Conservation (phyloP, 345 rosid species). For the Brassica cretica region DNA sequence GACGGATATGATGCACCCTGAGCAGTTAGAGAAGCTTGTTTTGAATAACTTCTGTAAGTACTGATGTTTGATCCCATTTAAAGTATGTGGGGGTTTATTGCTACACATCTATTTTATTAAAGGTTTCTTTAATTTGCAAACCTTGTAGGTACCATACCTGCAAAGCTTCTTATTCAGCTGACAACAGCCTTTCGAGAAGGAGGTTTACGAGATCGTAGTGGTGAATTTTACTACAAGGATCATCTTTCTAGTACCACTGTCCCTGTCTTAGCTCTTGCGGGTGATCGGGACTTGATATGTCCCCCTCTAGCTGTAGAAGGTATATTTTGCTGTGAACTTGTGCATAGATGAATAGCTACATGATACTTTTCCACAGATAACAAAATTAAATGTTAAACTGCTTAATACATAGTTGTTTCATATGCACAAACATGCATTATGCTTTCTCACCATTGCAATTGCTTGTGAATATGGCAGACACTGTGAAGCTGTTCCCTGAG, state of each 20-base stretch:
- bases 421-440: not conserved
- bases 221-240: slow-evolving; percentile 75
- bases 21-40: slow-evolving; percentile 82
- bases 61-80: slow-evolving; percentile 9
- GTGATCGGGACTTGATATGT: slow-evolving; percentile 87
- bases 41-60: slow-evolving; percentile 89
- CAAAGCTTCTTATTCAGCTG: slow-evolving; percentile 88
- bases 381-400: no score
- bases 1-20: slow-evolving; percentile 97
- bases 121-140: no score
- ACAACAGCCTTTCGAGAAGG: slow-evolving; percentile 84
- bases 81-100: no score
- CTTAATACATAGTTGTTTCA: not conserved
- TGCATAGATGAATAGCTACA: slow-evolving; percentile 18
- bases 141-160: slow-evolving; percentile 80
- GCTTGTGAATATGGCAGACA: slow-evolving; percentile 54
- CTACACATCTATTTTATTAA: no score
- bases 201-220: slow-evolving; percentile 78
- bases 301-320: slow-evolving; percentile 94
- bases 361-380: no score
- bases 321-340: slow-evolving; percentile 27
- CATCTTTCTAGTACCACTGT: slow-evolving; percentile 54
- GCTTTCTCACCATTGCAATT: slow-evolving; percentile 1
- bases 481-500: slow-evolving; percentile 66
- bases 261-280: slow-evolving; percentile 89